Evolutionary conservation across 2,329 filamentous ascomycete species (phyloP).

Genomic region (Alternaria sp.): DNA sequence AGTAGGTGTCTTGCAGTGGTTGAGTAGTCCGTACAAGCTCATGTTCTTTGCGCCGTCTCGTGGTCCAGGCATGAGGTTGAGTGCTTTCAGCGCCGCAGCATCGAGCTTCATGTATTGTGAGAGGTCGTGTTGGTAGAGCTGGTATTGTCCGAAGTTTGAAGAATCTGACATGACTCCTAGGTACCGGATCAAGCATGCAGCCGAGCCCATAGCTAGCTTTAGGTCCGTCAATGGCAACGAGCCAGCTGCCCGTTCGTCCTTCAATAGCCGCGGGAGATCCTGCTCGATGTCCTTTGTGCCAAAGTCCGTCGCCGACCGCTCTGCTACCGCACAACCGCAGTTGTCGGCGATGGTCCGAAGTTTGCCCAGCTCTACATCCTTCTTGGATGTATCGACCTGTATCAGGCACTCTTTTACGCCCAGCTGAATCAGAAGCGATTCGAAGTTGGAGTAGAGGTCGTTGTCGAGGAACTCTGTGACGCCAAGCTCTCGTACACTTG

Average conservation of each 20-base stretch:
- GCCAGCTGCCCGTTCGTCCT: constrained; percentile 81
- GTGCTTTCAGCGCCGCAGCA: constrained; percentile 88
- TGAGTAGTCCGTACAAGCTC: constrained; percentile 92
- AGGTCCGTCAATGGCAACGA: constrained; percentile 89
- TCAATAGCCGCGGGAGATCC: constrained; percentile 85
- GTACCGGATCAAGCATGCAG: constrained; percentile 93
- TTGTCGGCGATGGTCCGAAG: constrained; percentile 88
- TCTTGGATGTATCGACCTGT: constrained; percentile 79
- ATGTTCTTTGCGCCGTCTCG: constrained; percentile 96
- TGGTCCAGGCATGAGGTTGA: constrained; percentile 96
- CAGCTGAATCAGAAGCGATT: constrained; percentile 93
- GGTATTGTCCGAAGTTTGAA: constrained; percentile 96
- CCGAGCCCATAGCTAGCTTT: constrained; percentile 95
- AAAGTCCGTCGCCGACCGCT: constrained; percentile 80
- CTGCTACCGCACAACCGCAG: constrained; percentile 88
- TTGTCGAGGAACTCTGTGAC: constrained; percentile 99
- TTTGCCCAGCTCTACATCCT: constrained; percentile 89
- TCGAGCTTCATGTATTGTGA: constrained; percentile 99
- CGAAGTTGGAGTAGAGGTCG: constrained; percentile 97
- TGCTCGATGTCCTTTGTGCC: constrained; percentile 93
- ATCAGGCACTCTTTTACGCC: constrained; percentile 94
- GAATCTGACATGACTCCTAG: constrained; percentile 88
- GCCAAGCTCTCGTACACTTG: constrained; percentile 91
- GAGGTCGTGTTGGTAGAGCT: constrained; percentile 95
- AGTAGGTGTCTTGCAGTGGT: constrained; percentile 96